Evolutionary conservation across 345 rosid species (phyloP), one percentile per base, ranked within the genome.

Genomic region (Kernera saxatilis): DNA sequence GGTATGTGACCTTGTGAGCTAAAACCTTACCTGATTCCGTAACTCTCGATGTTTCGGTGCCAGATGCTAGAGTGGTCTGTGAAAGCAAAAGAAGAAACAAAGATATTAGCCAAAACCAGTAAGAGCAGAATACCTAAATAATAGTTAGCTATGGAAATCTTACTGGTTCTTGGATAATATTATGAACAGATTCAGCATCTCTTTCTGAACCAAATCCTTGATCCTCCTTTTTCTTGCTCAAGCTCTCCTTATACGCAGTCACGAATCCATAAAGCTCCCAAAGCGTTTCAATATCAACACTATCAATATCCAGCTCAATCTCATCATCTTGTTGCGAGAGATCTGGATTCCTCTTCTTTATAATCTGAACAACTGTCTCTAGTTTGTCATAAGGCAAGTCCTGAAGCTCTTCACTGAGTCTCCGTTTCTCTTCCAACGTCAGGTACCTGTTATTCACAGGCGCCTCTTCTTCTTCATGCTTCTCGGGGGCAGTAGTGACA

Each of bases 221-320:
- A 64, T 73, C 80, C 29, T 84, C 85, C 56, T 73, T 77, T 77
- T 61, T 78, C 80, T 81, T 82, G 81, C 73, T 79, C 70, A 79
- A 55, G 78, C 79, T 70, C 67, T 78, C 89, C 62, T 78, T 82
- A 64, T 88, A 77, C 66, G 82, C 69, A 32, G 69, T 79, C 32
- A 91, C 88, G 63, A 87, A 85, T 50, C 79, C 76, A 69, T 94
- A 80, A 54, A 94, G 93, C 76, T 91, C 95, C 99, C 96, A 94
- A 55, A 91, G 90, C 13, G 95, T 91, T 67, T 91, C 84, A 41
- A 76, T 67, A 76, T 91, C 96, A 70, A 94, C 77, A 76, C 79
- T 78, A 64, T 91, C 97, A 37, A 94, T 88, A 63, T 94, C 97
- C 66, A 94, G 83, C 77, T 91, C 99, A 75, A 94, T 85, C 78